Evolutionary conservation across 768 basidiomycete genomes (phyloP).

Genomic region (Podaxis carcinomalis): DNA sequence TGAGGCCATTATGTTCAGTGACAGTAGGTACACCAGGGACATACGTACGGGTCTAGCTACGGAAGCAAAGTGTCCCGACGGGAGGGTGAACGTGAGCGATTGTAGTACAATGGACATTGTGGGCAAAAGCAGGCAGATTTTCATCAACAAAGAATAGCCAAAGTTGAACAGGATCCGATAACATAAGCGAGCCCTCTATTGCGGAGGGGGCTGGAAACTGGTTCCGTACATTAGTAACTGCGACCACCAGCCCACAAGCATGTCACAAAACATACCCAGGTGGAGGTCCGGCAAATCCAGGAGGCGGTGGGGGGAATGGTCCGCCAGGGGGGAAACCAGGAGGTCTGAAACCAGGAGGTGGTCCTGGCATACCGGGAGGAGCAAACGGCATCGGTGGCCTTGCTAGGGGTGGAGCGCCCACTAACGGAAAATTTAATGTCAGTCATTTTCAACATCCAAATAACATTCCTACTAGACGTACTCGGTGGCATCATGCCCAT

Average conservation of each 20-base stretch:
- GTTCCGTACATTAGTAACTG: conserved; percentile 17
- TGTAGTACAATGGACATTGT: background rate
- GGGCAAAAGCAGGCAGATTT: background rate
- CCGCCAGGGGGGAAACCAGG: conserved; percentile 81
- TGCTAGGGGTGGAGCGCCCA: conserved; percentile 55
- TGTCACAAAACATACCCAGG: conserved; percentile 58
- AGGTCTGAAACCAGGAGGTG: conserved; percentile 82
- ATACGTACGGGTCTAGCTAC: conserved; percentile 3
- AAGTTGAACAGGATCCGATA: conserved; percentile 7
- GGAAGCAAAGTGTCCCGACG: background rate
- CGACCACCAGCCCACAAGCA: background rate
- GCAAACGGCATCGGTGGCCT: conserved; percentile 67
- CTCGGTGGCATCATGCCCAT: conserved; percentile 94
- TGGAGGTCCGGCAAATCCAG: conserved; percentile 77
- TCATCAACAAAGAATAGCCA: background rate
- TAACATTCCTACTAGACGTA: conserved; percentile 31
- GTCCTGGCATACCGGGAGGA: conserved; percentile 80
- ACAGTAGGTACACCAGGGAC: conserved; percentile 1
- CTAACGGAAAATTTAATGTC: conserved; percentile 29
- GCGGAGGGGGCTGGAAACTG: conserved; percentile 53
- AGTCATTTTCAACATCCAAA: background rate
- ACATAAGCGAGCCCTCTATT: conserved; percentile 20
- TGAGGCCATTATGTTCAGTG: background rate
- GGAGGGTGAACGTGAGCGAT: background rate
- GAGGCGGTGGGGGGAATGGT: conserved; percentile 78